A percentile compares a stretch with the other conserved stretches of the same genome.
Conservation (phyloP, 176 grass and related monocot species). For the Bolboschoenus planiculmis region DNA sequence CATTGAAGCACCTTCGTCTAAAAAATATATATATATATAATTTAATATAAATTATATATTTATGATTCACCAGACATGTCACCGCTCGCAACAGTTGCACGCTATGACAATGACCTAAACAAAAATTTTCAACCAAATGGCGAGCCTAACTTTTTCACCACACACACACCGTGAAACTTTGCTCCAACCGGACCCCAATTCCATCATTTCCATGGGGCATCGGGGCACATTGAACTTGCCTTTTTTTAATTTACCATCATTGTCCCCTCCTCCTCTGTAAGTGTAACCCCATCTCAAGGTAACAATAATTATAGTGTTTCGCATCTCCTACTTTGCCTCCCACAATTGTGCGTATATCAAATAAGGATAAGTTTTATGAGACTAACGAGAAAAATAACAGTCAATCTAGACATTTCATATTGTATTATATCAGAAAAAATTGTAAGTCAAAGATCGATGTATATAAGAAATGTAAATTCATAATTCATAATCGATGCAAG, state of each 20-base stretch:
- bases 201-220: conserved; percentile 20
- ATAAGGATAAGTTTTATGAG: neutral
- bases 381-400: neutral
- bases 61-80: neutral
- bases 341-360: neutral
- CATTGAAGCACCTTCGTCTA: neutral
- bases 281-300: conserved; percentile 20
- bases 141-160: neutral
- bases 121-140: neutral
- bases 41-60: neutral
- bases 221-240: neutral
- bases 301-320: conserved; percentile 6
- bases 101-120: neutral
- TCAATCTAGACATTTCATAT: neutral
- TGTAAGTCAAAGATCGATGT: neutral
- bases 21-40: neutral
- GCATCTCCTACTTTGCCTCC: neutral
- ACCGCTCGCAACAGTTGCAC: neutral
- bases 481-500: no score
- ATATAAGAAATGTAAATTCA: neutral
- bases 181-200: neutral
- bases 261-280: neutral
- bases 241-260: conserved; percentile 1
- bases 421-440: neutral
- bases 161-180: neutral